A percentile compares a stretch with the other conserved stretches of the same genome.
Evolutionary conservation across 1,139 yeast species (phyloP).

Genomic region (Saccharomyces hybrid): DNA sequence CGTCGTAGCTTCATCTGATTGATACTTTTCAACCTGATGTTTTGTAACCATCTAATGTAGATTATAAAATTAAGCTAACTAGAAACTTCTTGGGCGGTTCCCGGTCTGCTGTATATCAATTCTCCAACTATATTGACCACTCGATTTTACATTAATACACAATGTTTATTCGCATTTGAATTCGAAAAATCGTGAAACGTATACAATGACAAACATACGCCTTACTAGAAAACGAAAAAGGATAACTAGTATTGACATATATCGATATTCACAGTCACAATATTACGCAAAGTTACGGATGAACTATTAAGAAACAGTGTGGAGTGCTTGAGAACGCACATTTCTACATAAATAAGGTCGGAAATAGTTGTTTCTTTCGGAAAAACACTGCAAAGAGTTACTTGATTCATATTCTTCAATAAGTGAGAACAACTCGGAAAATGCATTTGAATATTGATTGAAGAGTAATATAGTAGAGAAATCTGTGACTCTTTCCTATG

Average conservation of each 20-base stretch:
- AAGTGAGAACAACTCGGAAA: background rate
- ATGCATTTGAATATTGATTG: background rate
- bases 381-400: too few relatives aligned
- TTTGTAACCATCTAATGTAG: background rate
- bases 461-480: too few relatives aligned
- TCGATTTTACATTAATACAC: background rate
- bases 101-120: background rate
- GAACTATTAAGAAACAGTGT: too few relatives aligned
- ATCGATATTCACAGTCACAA: too few relatives aligned
- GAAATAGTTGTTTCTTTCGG: too few relatives aligned
- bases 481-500: too few relatives aligned
- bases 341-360: too few relatives aligned
- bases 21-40: background rate
- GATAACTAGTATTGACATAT: too few relatives aligned
- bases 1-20: constrained; percentile 26
- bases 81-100: background rate
- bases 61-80: background rate
- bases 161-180: background rate
- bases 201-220: background rate
- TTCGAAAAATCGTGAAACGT: background rate
- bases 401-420: too few relatives aligned
- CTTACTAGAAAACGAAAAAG: background rate
- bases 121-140: background rate
- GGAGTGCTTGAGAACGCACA: too few relatives aligned
- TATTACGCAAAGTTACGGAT: too few relatives aligned